These are phyloP conservation scores for Pseudocercospora fuligena DNA, from an alignment of 2,329 filamentous ascomycete genomes.

Conservation along the genomic window DNA sequence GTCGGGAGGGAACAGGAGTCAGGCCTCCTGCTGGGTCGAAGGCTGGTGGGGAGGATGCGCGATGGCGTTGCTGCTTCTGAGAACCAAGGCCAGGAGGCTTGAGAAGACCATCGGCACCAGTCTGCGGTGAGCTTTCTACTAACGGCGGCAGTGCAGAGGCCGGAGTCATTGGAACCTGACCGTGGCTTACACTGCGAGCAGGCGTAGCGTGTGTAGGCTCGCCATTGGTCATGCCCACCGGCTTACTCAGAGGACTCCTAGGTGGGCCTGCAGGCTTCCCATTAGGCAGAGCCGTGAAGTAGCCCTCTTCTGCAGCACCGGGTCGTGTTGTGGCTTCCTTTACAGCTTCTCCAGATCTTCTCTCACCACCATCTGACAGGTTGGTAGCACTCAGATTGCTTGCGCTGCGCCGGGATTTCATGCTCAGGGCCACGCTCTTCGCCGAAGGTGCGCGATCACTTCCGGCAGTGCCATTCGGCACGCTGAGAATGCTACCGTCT, in stretches of 20 bases:
- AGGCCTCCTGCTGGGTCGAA: constrained; percentile 53
- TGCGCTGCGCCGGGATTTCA: constrained; percentile 36
- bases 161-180: constrained; percentile 30
- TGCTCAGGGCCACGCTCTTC: constrained; percentile 44
- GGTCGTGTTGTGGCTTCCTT: constrained; percentile 34
- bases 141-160: constrained; percentile 35
- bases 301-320: constrained; percentile 50
- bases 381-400: constrained; percentile 28
- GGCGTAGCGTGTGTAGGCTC: constrained; percentile 19
- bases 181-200: constrained; percentile 27
- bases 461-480: constrained; percentile 29
- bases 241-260: constrained; percentile 36
- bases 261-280: constrained; percentile 43
- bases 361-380: constrained; percentile 35
- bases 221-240: constrained; percentile 25
- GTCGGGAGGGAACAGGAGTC: constrained; percentile 57
- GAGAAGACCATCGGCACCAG: constrained; percentile 31
- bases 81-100: constrained; percentile 30
- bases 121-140: constrained; percentile 36
- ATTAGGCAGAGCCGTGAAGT: constrained; percentile 49
- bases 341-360: constrained; percentile 37
- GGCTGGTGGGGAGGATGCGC: constrained; percentile 45
- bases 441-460: constrained; percentile 36
- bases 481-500: constrained; percentile 37
- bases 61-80: constrained; percentile 31